Evolutionary conservation across 1,139 yeast genomes (phyloP), one percentile per base, ranked within the genome.

Genomic region (Geotrichum klebahnii): DNA sequence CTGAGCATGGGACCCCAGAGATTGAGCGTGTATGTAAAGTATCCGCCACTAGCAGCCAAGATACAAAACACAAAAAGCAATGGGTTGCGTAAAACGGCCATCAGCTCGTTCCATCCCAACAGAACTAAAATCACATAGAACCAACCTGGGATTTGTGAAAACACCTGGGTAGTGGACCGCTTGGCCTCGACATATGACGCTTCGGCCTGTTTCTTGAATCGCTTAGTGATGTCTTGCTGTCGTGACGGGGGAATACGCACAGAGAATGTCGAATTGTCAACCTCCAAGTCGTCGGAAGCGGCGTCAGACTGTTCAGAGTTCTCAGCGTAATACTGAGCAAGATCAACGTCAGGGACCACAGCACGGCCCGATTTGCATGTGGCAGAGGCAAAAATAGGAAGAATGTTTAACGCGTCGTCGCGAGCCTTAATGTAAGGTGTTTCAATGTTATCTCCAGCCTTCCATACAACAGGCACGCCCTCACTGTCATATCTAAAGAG

Each of bases 31-130:
- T 86, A 84, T 57, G 89, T 76, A 47, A 84, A 76, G 63, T 84
- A 88, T 1, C 77, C 66, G 1, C 79, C 84, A 0, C 84, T 88
- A 1, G 78, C 79, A 1, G 85, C 57, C 46, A 89, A 62, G 9
- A 79, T 56, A 6, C 79, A 61, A 49, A 83, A 69, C 17, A 88
- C 71, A 61, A 89, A 82, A 59, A 56, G 75, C 22, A 85, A 63
- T 26, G 98, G 98, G 65, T 87, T 90, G 56, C 95, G 77, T 46
- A 92, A 63, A 20, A 92, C 80, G 6, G 95, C 84, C 84, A 89
- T 79, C 60, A 92, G 84, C 72, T 94, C 97, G 67, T 90, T 90
- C 97, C 97, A 92, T 12, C 98, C 98, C 29, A 92, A 73, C 5
- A 86, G 80, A 2, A 84, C 67, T 22, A 92, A 72, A 5, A 92